A percentile compares a stretch with the other conserved stretches of the same genome.
phyloP scores from a whole-genome alignment of 768 basidiomycete genomes.

The Suillus placidus region DNA sequence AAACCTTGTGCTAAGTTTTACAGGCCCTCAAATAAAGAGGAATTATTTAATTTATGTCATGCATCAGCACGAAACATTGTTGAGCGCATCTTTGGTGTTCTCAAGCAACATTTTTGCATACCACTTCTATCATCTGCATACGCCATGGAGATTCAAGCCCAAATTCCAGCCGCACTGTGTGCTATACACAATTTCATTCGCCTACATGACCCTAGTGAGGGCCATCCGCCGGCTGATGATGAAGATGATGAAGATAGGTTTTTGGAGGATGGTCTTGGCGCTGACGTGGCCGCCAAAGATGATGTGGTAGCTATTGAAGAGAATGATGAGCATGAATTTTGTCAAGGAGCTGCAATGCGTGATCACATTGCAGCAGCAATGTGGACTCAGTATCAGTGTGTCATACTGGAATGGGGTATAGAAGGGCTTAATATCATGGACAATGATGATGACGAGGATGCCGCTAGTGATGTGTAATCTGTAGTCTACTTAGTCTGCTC shows the following conservation, averaged over 20 bases:
- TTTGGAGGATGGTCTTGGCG: not conserved
- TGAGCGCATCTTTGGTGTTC: no score
- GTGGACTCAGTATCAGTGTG: not conserved
- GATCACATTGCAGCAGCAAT: not conserved
- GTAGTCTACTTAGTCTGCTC: not conserved
- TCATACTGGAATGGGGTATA: not conserved
- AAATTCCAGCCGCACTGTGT: slow-evolving; percentile 23
- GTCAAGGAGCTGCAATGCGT: not conserved
- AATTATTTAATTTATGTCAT: no score
- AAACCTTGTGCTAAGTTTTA: no score
- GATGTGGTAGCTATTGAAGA: not conserved
- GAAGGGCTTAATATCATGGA: not conserved
- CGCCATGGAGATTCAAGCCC: slow-evolving; percentile 26
- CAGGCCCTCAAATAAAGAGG: no score
- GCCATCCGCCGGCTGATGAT: not conserved
- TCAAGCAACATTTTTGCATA: no score
- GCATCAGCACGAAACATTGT: no score
- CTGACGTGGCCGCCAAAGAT: not conserved
- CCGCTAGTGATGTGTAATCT: not conserved
- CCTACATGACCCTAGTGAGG: slow-evolving; percentile 15
- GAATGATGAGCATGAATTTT: not conserved
- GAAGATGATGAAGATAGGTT: not conserved
- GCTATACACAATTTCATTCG: slow-evolving; percentile 30
- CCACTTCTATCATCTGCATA: no score
- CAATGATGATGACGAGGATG: not conserved